A percentile compares a stretch with the other conserved stretches of the same genome.
Conservation (phyloP, 2,329 filamentous ascomycete genomes). For the Fonsecaea multimorphosa region DNA sequence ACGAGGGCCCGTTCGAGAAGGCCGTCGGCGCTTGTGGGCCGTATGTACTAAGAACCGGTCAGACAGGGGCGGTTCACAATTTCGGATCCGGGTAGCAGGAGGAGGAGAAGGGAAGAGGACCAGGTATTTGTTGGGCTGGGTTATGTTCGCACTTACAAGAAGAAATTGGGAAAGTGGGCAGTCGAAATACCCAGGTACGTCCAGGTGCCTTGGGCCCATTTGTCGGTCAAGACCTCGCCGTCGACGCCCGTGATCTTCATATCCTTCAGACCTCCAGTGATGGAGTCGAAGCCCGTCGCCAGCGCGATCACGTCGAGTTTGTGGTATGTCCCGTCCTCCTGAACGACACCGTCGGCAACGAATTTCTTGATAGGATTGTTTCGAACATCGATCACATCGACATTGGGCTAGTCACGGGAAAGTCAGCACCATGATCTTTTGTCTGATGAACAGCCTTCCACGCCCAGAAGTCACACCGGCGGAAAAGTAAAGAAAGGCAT, state of each 20-base stretch:
- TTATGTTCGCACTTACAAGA: conserved; percentile 39
- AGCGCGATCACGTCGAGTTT: conserved; percentile 50
- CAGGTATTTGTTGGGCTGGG: no score
- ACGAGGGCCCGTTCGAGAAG: conserved; percentile 62
- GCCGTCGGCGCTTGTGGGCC: conserved; percentile 63
- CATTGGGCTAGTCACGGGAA: conserved; percentile 50
- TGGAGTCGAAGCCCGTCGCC: conserved; percentile 53
- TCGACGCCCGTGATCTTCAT: conserved; percentile 50
- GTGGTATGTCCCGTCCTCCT: conserved; percentile 47
- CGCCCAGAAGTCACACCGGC: no score
- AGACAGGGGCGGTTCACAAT: conserved; percentile 39
- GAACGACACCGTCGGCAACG: conserved; percentile 48
- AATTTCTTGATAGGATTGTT: conserved; percentile 51
- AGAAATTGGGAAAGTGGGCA: conserved; percentile 56
- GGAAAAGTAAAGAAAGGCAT: no score
- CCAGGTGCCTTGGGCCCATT: conserved; percentile 46
- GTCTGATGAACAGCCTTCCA: no score
- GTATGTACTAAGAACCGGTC: conserved; percentile 49
- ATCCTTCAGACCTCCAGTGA: conserved; percentile 50
- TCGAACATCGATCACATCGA: conserved; percentile 55
- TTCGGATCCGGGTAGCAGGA: conserved; percentile 20
- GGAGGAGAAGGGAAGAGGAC: no score
- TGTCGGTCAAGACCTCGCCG: conserved; percentile 44
- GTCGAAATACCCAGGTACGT: conserved; percentile 52
- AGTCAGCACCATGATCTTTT: background rate